Conservation (phyloP, 345 rosid genomes). For the Heritiera littoralis region DNA sequence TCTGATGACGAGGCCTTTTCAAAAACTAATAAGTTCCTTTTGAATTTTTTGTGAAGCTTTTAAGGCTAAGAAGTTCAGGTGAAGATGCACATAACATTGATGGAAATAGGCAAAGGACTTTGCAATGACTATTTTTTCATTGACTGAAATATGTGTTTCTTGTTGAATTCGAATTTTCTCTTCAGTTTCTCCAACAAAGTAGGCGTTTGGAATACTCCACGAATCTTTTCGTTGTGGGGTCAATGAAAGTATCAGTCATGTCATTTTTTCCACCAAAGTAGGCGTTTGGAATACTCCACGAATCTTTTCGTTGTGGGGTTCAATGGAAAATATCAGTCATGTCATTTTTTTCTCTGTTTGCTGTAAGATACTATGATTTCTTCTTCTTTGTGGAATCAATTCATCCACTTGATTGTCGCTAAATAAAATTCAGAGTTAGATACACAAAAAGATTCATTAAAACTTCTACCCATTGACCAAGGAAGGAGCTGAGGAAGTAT, state of each 20-base stretch:
- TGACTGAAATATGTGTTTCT: not conserved
- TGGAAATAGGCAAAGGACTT: too few relatives aligned
- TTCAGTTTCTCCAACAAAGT: not conserved
- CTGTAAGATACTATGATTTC: too few relatives aligned
- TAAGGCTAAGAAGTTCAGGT: too few relatives aligned
- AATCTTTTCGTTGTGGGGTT: not conserved
- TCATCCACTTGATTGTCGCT: not conserved
- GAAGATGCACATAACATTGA: too few relatives aligned
- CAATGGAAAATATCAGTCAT: too few relatives aligned
- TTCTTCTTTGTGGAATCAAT: not conserved
- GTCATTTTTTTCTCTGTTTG: not conserved
- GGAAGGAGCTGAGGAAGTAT: too few relatives aligned
- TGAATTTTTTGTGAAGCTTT: too few relatives aligned
- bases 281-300: not conserved
- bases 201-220: not conserved
- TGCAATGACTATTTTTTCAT: too few relatives aligned
- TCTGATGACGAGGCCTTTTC: too few relatives aligned
- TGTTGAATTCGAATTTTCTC: not conserved
- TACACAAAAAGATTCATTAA: too few relatives aligned
- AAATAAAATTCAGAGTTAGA: not conserved
- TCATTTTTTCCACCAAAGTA: not conserved
- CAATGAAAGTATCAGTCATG: too few relatives aligned
- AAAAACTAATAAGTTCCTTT: too few relatives aligned
- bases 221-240: not conserved
- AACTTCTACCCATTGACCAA: not conserved